These are phyloP conservation scores for Zygoascus hellenicus DNA, from an alignment of 1,139 yeast genomes.

Conservation along the genomic window DNA sequence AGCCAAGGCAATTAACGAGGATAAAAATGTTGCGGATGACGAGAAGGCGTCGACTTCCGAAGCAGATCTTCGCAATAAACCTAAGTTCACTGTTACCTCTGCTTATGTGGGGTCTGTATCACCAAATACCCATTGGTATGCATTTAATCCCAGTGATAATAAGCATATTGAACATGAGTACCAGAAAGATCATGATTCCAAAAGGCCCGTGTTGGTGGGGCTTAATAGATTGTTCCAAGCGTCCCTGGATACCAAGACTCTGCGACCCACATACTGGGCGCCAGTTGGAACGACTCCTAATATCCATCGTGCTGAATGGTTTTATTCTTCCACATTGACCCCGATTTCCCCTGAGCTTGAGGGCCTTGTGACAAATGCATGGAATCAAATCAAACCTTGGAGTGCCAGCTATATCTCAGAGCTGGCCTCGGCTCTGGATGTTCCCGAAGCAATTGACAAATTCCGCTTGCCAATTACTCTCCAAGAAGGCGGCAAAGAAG, in stretches of 20 bases:
- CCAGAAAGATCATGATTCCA: constrained; percentile 8
- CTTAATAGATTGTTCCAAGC: constrained; percentile 33
- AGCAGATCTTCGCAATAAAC: constrained; percentile 2
- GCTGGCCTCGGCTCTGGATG: constrained; percentile 28
- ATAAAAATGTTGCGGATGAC: constrained; percentile 1
- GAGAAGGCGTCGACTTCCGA: background rate
- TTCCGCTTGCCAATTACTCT: constrained; percentile 25
- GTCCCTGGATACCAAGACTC: constrained; percentile 18
- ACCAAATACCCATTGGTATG: constrained; percentile 33
- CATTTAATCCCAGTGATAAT: constrained; percentile 35
- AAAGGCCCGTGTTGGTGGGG: constrained; percentile 32
- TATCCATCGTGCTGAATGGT: constrained; percentile 34
- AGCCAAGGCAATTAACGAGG: background rate
- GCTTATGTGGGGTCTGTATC: constrained; percentile 26
- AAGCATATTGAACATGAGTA: constrained; percentile 11
- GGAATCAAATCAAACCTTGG: constrained; percentile 31
- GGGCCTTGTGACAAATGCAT: constrained; percentile 27
- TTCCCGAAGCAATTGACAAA: constrained; percentile 32
- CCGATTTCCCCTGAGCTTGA: constrained; percentile 35
- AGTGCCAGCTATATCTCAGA: constrained; percentile 30
- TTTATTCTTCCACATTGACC: constrained; percentile 30
- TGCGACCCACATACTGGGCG: constrained; percentile 38
- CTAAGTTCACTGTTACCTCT: constrained; percentile 18
- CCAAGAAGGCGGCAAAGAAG: constrained; percentile 14
- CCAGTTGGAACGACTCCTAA: constrained; percentile 26